These are phyloP conservation scores for Lactarius psammicola DNA, from an alignment of 768 basidiomycete genomes.

Conservation along the genomic window DNA sequence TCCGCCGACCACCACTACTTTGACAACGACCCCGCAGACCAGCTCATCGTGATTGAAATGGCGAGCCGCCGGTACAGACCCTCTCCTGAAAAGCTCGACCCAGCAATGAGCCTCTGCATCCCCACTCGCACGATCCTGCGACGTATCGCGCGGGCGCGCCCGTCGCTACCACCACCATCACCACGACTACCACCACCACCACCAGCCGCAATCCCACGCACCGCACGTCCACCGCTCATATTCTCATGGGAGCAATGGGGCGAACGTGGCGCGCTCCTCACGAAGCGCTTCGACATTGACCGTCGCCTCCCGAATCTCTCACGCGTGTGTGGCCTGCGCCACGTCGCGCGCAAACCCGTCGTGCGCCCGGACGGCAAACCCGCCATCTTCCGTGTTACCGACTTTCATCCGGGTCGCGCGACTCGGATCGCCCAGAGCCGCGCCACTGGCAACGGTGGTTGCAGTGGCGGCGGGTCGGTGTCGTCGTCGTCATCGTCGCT, in stretches of 20 bases:
- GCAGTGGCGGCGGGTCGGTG: too few relatives aligned
- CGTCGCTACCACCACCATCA: background rate
- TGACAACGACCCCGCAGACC: conserved; percentile 3
- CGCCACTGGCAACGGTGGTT: background rate
- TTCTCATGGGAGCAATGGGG: conserved; percentile 7
- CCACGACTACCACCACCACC: background rate
- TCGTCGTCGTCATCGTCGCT: background rate
- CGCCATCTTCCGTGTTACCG: background rate
- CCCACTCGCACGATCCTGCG: conserved; percentile 1
- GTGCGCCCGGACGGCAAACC: background rate
- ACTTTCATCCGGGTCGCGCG: conserved; percentile 3
- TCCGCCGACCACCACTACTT: background rate
- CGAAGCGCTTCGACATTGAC: background rate
- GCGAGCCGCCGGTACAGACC: background rate
- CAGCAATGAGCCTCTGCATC: background rate
- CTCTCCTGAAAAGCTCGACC: background rate
- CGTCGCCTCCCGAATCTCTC: background rate
- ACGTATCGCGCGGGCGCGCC: background rate
- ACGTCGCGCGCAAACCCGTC: background rate
- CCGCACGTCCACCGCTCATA: background rate
- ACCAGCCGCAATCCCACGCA: background rate
- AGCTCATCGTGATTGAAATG: conserved; percentile 9
- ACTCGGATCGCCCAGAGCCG: background rate
- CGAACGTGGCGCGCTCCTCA: background rate
- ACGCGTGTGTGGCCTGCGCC: conserved; percentile 5